phyloP scores from a whole-genome alignment of 2,329 filamentous ascomycete species.

The Ophiostoma ulmi region DNA sequence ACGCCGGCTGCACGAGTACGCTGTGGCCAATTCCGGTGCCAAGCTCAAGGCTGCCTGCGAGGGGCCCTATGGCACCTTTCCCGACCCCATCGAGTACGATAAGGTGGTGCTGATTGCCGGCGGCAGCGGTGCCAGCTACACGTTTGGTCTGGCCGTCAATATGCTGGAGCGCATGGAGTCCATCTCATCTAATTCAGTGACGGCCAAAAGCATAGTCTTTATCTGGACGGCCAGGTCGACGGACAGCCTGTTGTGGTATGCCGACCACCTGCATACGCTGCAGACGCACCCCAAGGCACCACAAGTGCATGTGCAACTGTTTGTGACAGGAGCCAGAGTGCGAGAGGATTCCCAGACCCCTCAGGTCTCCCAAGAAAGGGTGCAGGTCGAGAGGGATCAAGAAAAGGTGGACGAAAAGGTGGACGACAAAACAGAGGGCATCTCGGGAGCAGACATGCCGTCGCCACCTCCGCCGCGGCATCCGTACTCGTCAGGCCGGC shows the following conservation, averaged over 20 bases:
- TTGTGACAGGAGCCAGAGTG: neutral
- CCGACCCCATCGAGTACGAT: constrained; percentile 48
- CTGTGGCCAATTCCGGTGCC: neutral
- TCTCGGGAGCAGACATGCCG: neutral
- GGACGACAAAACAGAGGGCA: neutral
- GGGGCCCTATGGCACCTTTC: constrained; percentile 54
- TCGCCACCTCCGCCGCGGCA: neutral
- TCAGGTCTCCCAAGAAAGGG: neutral
- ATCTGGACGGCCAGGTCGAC: neutral
- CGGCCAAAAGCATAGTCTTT: neutral
- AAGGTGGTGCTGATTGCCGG: constrained; percentile 56
- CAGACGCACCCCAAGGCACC: neutral
- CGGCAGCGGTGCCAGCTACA: constrained; percentile 58
- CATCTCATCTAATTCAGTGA: constrained; percentile 28
- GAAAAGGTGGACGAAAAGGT: neutral
- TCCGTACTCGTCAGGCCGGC: neutral
- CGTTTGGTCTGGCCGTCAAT: constrained; percentile 45
- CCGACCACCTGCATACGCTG: neutral
- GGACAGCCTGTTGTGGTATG: neutral
- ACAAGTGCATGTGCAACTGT: neutral
- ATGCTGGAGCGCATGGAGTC: constrained; percentile 40
- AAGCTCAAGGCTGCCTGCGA: constrained; percentile 46
- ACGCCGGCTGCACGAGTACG: neutral
- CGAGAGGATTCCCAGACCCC: too few relatives aligned
- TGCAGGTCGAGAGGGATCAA: neutral